Evolutionary conservation across 768 basidiomycete species (phyloP), one percentile per base, ranked within the genome.

Genomic region (Boletus sp.): DNA sequence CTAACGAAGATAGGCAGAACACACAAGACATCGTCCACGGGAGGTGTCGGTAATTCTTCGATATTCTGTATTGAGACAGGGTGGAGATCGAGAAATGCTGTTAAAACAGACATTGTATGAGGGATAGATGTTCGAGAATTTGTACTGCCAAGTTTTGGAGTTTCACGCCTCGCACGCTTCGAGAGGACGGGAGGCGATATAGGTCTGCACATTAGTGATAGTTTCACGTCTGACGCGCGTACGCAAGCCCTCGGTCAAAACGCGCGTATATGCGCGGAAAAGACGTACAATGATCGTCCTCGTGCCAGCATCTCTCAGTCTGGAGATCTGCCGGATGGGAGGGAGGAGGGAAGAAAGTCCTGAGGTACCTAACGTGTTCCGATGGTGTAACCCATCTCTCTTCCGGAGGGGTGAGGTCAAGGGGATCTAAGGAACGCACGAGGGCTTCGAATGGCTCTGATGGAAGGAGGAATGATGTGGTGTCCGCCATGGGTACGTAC

Each of bases 371-470:
- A 9, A 59, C 7, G 12, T 65, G 46, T 44, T 64, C 62, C n/a
- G 60, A 48, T 32, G 69, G 62, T 5, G 76, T 73, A 28, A 68
- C 65, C 64, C 79, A 76, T 53, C 63, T 73, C 65, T 87, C 67
- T 28, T 83, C 78, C 54, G 78, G 80, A 12, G 73, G 65, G 12
- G 69, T 54, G 18, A 79, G 58, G 9, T 71, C 59, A 24, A 49
- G 69, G 47, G 17, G 80, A 55, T 48, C 64, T 64, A 68, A 76
- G 66, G 18, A 73, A 18, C 67, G 64, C 32, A 68, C 67, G 17
- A 87, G 73, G 12, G 65, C 65, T 1, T 80, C 77, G 51, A 83
- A 79, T 14, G 86, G 84, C 41, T 87, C 85, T 17, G 73, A 66
- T n/a, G 82, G 81, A 14, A 85, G 71, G 14, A 72, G 64, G 17